These are phyloP conservation scores for Collybiopsis luxurians DNA, from an alignment of 768 basidiomycete genomes.

Conservation along the genomic window DNA sequence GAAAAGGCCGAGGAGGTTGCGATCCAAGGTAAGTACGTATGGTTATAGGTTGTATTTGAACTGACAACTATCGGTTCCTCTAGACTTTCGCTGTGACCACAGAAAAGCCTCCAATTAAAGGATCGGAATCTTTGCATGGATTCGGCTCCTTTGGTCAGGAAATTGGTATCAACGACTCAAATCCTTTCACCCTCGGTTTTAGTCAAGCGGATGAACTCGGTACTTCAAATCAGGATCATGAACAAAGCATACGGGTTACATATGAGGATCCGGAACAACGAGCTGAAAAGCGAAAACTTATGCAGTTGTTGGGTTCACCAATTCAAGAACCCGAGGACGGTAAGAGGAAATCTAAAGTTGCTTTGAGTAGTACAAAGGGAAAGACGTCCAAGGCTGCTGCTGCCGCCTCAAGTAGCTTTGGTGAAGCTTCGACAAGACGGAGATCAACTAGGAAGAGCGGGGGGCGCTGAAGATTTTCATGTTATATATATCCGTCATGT, in stretches of 20 bases:
- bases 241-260: conserved; percentile 53
- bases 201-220: conserved; percentile 20
- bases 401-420: neutral
- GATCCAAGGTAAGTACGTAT: conserved; percentile 29
- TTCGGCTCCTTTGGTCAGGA: neutral
- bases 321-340: conserved; percentile 4
- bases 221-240: conserved; percentile 22
- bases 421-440: neutral
- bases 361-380: neutral
- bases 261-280: conserved; percentile 69
- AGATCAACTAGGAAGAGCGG: neutral
- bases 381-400: neutral
- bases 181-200: conserved; percentile 8
- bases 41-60: neutral
- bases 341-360: neutral
- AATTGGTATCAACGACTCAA: neutral
- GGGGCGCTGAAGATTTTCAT: neutral
- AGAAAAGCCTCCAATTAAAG: neutral
- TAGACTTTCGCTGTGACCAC: neutral
- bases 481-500: too few species aligned
- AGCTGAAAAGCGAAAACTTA: conserved; percentile 54
- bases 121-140: neutral
- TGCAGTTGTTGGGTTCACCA: conserved; percentile 44
- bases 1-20: conserved; percentile 35
- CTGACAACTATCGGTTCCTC: neutral